phyloP scores from a whole-genome alignment of 2,329 filamentous ascomycete genomes.

The Clarireedia monteithiana region DNA sequence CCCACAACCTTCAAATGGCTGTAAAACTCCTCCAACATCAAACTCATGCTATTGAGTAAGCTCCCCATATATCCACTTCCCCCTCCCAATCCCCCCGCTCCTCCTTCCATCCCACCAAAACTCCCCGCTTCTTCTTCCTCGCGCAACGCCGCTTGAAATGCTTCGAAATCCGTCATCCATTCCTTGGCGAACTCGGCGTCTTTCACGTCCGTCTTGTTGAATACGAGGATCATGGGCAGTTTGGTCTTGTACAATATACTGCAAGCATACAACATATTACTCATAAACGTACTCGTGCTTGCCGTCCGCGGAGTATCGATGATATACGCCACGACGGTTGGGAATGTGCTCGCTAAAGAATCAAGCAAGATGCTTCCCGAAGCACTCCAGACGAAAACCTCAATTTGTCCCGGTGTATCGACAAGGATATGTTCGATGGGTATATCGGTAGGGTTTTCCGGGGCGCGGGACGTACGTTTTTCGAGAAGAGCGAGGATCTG shows the following conservation, averaged over 20 bases:
- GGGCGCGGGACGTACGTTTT: slow-evolving; percentile 67
- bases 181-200: slow-evolving; percentile 87
- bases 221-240: slow-evolving; percentile 95
- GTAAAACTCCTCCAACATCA: slow-evolving; percentile 97
- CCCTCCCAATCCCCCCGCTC: slow-evolving; percentile 47
- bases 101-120: slow-evolving; percentile 65
- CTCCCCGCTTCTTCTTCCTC: slow-evolving; percentile 72
- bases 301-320: slow-evolving; percentile 93
- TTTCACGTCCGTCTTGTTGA: slow-evolving; percentile 98
- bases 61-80: slow-evolving; percentile 96
- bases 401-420: slow-evolving; percentile 95
- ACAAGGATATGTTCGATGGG: slow-evolving; percentile 79
- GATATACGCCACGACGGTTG: slow-evolving; percentile 93
- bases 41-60: slow-evolving; percentile 92
- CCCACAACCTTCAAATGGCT: slow-evolving; percentile 86
- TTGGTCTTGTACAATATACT: slow-evolving; percentile 98
- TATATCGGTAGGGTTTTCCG: slow-evolving; percentile 50
- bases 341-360: slow-evolving; percentile 86
- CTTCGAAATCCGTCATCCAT: slow-evolving; percentile 99
- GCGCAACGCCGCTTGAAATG: slow-evolving; percentile 80
- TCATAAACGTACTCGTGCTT: slow-evolving; percentile 97
- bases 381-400: slow-evolving; percentile 98
- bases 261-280: slow-evolving; percentile 98
- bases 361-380: slow-evolving; percentile 91
- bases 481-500: slow-evolving; percentile 86